These are phyloP conservation scores for Citrus mangshanensis DNA, from an alignment of 345 rosid genomes.

Conservation along the genomic window DNA sequence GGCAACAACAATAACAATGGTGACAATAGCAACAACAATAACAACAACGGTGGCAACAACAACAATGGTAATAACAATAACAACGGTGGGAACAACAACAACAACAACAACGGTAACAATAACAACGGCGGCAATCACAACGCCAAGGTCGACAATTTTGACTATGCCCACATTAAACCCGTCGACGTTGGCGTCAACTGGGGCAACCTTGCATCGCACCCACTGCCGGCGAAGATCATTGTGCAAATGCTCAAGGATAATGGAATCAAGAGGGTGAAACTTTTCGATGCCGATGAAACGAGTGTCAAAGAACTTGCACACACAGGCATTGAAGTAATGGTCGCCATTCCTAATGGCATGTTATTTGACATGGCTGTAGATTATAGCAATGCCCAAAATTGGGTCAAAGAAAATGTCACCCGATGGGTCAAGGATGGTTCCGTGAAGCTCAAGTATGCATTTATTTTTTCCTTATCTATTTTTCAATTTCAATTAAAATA, in stretches of 20 bases:
- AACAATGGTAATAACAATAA: no score
- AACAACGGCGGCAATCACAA: neutral
- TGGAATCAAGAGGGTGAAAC: slow-evolving; percentile 59
- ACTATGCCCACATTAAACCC: neutral
- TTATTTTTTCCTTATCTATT: no score
- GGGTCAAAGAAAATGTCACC: slow-evolving; percentile 77
- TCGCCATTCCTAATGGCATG: slow-evolving; percentile 75
- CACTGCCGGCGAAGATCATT: slow-evolving; percentile 45
- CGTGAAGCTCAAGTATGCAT: slow-evolving; percentile 60
- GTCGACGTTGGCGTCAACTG: slow-evolving; percentile 72
- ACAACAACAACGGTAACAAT: no score
- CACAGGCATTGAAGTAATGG: slow-evolving; percentile 65
- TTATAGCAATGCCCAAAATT: slow-evolving; percentile 46
- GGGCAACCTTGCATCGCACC: slow-evolving; percentile 73
- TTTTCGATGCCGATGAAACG: slow-evolving; percentile 71
- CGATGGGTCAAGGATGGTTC: slow-evolving; percentile 37
- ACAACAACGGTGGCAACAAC: no score
- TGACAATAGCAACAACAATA: no score
- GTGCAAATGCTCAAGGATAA: slow-evolving; percentile 75
- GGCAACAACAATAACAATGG: no score
- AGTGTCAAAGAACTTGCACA: slow-evolving; percentile 49
- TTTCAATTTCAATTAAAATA: neutral
- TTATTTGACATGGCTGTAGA: slow-evolving; percentile 31
- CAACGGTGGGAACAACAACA: neutral
- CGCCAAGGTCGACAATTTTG: neutral